Evolutionary conservation across 106 monocot species (phyloP).

Genomic region (Dioscorea dumetorum): DNA sequence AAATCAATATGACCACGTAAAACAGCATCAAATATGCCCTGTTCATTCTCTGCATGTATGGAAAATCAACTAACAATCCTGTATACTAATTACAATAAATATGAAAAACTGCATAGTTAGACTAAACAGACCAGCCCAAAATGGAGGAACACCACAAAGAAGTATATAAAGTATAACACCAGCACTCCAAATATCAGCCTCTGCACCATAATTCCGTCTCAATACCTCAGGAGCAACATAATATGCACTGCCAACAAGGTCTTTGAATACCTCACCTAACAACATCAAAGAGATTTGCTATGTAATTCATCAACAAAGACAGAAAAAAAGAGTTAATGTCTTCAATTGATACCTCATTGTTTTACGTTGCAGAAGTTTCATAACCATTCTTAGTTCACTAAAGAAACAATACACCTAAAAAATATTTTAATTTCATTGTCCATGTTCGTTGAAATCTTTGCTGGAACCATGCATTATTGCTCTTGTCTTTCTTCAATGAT

Average conservation of each 20-base stretch:
- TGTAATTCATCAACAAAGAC: no score
- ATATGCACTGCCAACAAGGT: conserved; percentile 67
- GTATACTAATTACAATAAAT: background rate
- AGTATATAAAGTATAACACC: conserved; percentile 42
- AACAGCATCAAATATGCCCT: conserved; percentile 31
- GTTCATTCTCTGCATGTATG: conserved; percentile 23
- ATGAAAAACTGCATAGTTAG: background rate
- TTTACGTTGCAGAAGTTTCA: no score
- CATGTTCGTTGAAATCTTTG: no score
- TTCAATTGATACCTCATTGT: no score
- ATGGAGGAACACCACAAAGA: conserved; percentile 33
- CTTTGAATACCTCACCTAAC: conserved; percentile 25
- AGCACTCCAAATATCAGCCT: conserved; percentile 40
- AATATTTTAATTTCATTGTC: no score
- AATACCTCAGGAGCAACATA: conserved; percentile 98
- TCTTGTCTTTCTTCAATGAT: no score
- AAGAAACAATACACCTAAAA: no score
- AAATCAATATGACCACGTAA: conserved; percentile 26
- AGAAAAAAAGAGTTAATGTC: no score
- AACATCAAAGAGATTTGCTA: background rate
- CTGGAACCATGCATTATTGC: no score
- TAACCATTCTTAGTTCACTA: no score
- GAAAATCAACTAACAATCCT: background rate
- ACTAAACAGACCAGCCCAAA: conserved; percentile 25
- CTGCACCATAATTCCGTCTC: conserved; percentile 19